These are phyloP conservation scores for Gypsophila paniculata DNA, from an alignment of 179 eudicot genomes.

Conservation along the genomic window DNA sequence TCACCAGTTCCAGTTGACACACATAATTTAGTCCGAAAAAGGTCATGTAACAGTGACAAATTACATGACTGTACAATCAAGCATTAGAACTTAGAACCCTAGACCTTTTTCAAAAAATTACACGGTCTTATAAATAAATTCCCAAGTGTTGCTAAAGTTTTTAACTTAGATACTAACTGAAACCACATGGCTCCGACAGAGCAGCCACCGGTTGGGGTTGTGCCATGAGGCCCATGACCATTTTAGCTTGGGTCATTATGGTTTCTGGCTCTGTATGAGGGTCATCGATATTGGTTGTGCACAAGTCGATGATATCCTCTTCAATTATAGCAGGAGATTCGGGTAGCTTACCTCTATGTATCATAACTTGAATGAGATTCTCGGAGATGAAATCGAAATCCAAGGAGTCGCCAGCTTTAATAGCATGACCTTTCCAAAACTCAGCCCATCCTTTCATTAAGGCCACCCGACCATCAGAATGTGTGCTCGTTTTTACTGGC, in stretches of 20 bases:
- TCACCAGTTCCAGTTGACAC: not conserved
- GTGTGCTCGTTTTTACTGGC: constrained; percentile 23
- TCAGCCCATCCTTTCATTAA: constrained; percentile 30
- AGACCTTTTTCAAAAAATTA: not conserved
- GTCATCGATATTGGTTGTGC: constrained; percentile 1
- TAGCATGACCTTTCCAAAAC: constrained; percentile 28
- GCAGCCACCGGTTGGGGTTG: not conserved
- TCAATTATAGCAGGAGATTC: constrained; percentile 15
- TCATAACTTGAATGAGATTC: constrained; percentile 20
- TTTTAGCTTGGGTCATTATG: not conserved
- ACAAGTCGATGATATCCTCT: constrained; percentile 6
- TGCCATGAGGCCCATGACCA: not conserved
- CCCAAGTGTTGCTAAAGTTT: not conserved
- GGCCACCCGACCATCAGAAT: constrained; percentile 17
- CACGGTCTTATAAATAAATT: not conserved
- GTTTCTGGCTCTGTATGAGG: not conserved
- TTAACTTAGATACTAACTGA: not conserved
- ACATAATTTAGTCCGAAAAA: not conserved
- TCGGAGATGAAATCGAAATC: constrained; percentile 23
- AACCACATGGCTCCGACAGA: not conserved
- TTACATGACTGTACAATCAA: not conserved
- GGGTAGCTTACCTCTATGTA: constrained; percentile 12
- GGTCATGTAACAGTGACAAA: not conserved
- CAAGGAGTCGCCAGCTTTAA: constrained; percentile 25
- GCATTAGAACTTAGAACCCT: not conserved